These are phyloP conservation scores for Sanghuangporus sanghuang DNA, from an alignment of 1,284 basidiomycete genomes.

Conservation along the genomic window DNA sequence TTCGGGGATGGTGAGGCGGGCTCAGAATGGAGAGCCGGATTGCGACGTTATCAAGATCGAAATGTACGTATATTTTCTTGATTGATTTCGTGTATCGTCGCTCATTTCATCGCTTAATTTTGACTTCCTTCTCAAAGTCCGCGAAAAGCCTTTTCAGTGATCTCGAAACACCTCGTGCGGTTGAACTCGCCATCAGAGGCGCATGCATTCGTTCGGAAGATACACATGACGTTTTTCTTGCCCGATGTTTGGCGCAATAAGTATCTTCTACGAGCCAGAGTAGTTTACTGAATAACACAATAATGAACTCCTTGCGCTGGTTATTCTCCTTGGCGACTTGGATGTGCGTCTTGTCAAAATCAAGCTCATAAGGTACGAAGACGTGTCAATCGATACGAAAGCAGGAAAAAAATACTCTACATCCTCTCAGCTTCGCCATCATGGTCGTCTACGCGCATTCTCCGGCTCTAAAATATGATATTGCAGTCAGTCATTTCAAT, in stretches of 20 bases:
- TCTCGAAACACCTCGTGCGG: constrained; percentile 49
- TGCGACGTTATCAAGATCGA: constrained; percentile 42
- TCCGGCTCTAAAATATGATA: constrained; percentile 36
- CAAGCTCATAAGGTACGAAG: not conserved
- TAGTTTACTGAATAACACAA: constrained; percentile 45
- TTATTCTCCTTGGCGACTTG: not conserved
- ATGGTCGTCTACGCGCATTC: constrained; percentile 55
- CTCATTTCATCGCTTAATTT: not conserved
- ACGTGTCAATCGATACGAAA: not conserved
- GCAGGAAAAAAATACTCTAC: constrained; percentile 30
- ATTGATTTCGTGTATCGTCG: not conserved
- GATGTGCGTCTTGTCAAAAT: not conserved
- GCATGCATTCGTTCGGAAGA: constrained; percentile 52
- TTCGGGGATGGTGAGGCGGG: constrained; percentile 37
- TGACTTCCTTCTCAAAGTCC: constrained; percentile 27
- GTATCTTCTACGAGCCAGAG: constrained; percentile 48
- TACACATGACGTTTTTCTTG: constrained; percentile 54
- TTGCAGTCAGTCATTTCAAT: not conserved
- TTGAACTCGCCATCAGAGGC: constrained; percentile 56
- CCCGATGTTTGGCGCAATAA: constrained; percentile 33
- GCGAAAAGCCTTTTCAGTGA: constrained; percentile 31
- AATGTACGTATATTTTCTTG: constrained; percentile 35
- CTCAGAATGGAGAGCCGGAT: constrained; percentile 27
- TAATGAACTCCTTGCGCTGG: not conserved
- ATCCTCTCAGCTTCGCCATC: constrained; percentile 57